Percentiles rank a stretch among this genome's conserved stretches.
Evolutionary conservation across 495 filamentous ascomycete genomes (phyloP).

Genomic region (Lentithecium fluviatile): DNA sequence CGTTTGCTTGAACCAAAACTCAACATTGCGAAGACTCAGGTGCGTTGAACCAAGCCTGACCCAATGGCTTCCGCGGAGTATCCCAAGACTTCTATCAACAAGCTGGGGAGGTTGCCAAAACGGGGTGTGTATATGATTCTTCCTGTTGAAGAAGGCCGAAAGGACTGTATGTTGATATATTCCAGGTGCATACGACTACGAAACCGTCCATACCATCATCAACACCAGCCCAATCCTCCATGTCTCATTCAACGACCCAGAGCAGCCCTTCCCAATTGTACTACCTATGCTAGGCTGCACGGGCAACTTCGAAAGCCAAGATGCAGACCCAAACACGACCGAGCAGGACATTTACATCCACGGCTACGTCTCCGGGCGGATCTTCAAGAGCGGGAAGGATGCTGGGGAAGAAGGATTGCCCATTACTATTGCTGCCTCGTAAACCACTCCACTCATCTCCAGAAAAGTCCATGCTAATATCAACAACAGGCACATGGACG

Average conservation of each 20-base stretch:
- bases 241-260: conserved; percentile 64
- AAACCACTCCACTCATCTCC: neutral
- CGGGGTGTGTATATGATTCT: conserved; percentile 5
- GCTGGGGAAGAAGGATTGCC: conserved; percentile 33
- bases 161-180: neutral
- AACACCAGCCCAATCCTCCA: conserved; percentile 50
- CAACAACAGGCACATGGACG: conserved; percentile 54
- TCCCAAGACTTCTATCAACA: conserved; percentile 8
- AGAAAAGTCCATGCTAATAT: neutral
- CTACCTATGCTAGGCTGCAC: conserved; percentile 88
- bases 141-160: neutral
- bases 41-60: neutral
- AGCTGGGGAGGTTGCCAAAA: conserved; percentile 2
- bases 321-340: conserved; percentile 50
- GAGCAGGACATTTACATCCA: conserved; percentile 80
- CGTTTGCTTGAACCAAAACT: neutral
- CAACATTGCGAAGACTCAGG: neutral
- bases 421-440: conserved; percentile 20
- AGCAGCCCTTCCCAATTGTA: conserved; percentile 66
- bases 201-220: conserved; percentile 77
- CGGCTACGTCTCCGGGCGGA: conserved; percentile 76
- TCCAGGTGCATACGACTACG: conserved; percentile 59
- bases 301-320: conserved; percentile 62
- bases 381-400: conserved; percentile 60
- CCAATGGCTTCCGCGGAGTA: conserved; percentile 13